Evolutionary conservation across 2,329 filamentous ascomycete genomes (phyloP).

Genomic region (Didymella glomerata): DNA sequence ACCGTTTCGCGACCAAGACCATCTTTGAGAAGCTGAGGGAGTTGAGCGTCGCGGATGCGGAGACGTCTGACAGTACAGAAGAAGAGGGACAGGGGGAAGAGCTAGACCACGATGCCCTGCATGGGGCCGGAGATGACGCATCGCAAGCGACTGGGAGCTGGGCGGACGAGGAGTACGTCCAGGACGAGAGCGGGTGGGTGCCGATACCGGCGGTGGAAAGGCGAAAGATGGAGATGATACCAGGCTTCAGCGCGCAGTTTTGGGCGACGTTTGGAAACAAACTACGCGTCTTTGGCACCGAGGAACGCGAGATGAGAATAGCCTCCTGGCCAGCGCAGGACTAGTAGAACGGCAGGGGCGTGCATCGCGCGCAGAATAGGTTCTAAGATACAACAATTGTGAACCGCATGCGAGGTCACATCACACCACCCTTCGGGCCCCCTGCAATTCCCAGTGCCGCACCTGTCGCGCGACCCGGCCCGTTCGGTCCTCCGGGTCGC

Average conservation of each 20-base stretch:
- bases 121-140: not conserved
- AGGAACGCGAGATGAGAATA: constrained; percentile 51
- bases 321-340: constrained; percentile 26
- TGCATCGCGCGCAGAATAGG: too few relatives aligned
- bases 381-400: too few relatives aligned
- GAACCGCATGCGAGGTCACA: too few relatives aligned
- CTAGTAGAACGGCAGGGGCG: constrained; percentile 26
- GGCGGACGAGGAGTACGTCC: constrained; percentile 31
- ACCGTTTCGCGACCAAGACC: constrained; percentile 39
- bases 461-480: not conserved
- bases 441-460: not conserved
- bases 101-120: not conserved
- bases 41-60: not conserved
- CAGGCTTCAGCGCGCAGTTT: constrained; percentile 57
- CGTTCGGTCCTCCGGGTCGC: not conserved
- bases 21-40: constrained; percentile 32
- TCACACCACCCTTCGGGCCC: not conserved
- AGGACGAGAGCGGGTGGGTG: constrained; percentile 32
- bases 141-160: constrained; percentile 23
- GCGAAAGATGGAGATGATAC: constrained; percentile 57
- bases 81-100: constrained; percentile 22
- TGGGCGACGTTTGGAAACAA: constrained; percentile 68
- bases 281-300: constrained; percentile 67
- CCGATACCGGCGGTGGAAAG: constrained; percentile 32
- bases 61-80: not conserved